phyloP scores from a whole-genome alignment of 257 asterid species.

The Solanum etuberosum region DNA sequence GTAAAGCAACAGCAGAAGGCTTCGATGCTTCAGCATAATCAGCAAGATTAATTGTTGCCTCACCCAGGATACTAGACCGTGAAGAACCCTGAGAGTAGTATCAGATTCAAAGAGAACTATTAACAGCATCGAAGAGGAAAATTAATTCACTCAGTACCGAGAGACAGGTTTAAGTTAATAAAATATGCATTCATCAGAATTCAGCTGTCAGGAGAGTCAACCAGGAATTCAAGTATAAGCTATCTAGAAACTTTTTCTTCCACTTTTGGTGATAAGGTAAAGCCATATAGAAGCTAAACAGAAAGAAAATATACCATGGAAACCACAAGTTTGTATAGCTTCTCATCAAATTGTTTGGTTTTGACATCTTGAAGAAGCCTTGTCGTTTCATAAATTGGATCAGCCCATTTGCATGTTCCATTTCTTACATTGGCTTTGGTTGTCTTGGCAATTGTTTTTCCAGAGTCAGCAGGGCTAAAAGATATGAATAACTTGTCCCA shows the following conservation, averaged over 20 bases:
- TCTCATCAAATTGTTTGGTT: slow-evolving; percentile 80
- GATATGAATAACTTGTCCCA: slow-evolving; percentile 97
- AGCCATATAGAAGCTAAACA: background rate
- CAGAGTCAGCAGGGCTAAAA: slow-evolving; percentile 67
- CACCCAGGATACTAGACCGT: slow-evolving; percentile 86
- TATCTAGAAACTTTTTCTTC: background rate
- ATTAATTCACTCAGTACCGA: background rate
- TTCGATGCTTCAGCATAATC: slow-evolving; percentile 80
- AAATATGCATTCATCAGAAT: background rate
- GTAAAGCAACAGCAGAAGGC: slow-evolving; percentile 64
- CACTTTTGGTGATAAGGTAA: background rate
- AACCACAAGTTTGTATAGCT: slow-evolving; percentile 85
- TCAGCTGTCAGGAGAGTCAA: background rate
- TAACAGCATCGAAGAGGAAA: background rate
- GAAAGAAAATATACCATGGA: slow-evolving; percentile 63
- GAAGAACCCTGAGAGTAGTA: slow-evolving; percentile 71
- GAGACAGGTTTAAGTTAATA: background rate
- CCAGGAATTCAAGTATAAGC: background rate
- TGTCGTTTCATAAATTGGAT: slow-evolving; percentile 95
- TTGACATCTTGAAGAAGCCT: slow-evolving; percentile 88
- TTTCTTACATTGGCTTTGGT: slow-evolving; percentile 88
- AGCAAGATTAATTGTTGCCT: slow-evolving; percentile 81
- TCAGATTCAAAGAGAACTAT: slow-evolving; percentile 1
- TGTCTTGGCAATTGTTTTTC: slow-evolving; percentile 81
- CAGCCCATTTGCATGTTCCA: slow-evolving; percentile 97